Conservation (phyloP, 108 stramenopile species). For the Chaetoceros muelleri region DNA sequence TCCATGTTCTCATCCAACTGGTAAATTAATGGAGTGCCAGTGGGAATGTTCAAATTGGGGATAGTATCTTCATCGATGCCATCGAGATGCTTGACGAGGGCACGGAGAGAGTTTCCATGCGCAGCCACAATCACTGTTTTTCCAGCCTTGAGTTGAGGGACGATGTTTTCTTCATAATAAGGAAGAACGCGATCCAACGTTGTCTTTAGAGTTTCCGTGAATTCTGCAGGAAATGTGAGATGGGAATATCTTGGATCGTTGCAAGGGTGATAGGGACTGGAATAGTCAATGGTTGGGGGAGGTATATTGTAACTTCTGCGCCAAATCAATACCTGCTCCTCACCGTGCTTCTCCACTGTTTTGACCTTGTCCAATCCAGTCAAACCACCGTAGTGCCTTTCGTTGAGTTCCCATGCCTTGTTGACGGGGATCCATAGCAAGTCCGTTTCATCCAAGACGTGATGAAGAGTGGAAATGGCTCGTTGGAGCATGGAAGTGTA, state of each 20-base stretch:
- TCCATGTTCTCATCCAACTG: constrained; percentile 79
- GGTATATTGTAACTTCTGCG: constrained; percentile 85
- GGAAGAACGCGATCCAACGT: constrained; percentile 84
- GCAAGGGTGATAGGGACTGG: constrained; percentile 58
- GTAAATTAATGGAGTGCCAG: constrained; percentile 83
- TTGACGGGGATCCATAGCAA: constrained; percentile 68
- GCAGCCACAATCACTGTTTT: constrained; percentile 79
- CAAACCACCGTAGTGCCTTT: constrained; percentile 84
- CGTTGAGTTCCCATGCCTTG: constrained; percentile 89
- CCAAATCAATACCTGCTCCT: constrained; percentile 87
- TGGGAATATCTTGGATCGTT: constrained; percentile 76
- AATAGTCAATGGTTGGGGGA: constrained; percentile 65
- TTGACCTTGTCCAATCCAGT: constrained; percentile 90
- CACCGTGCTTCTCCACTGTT: constrained; percentile 89
- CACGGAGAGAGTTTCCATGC: constrained; percentile 88
- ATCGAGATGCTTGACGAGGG: constrained; percentile 88
- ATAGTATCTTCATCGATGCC: constrained; percentile 65
- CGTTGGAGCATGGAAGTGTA: constrained; percentile 83
- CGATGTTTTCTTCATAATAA: constrained; percentile 66
- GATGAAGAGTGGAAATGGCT: constrained; percentile 82
- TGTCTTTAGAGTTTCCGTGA: constrained; percentile 73
- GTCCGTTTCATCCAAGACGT: constrained; percentile 77
- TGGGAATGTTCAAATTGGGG: constrained; percentile 86
- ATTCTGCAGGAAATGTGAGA: constrained; percentile 44
- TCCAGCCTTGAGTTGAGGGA: constrained; percentile 64